These are phyloP conservation scores for Aureobasidium pullulans DNA, from an alignment of 2,329 filamentous ascomycete species.

Conservation along the genomic window DNA sequence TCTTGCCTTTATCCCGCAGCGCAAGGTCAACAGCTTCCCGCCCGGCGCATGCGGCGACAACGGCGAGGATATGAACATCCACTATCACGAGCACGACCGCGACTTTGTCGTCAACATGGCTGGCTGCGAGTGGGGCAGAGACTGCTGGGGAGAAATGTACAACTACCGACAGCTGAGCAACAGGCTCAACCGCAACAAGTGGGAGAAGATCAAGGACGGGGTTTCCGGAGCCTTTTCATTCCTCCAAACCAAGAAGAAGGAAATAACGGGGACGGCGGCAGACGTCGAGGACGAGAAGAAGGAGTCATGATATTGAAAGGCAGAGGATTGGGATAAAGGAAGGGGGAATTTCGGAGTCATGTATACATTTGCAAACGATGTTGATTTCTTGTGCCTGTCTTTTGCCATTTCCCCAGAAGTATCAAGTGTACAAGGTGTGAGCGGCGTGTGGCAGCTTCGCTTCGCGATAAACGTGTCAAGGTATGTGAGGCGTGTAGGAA, in stretches of 20 bases:
- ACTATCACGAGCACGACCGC: slow-evolving; percentile 77
- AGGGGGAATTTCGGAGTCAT: slow-evolving; percentile 11
- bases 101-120: slow-evolving; percentile 99
- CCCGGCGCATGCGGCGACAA: slow-evolving; percentile 78
- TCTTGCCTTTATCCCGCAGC: slow-evolving; percentile 81
- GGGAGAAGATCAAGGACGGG: slow-evolving; percentile 58
- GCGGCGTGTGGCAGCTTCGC: not conserved
- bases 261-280: slow-evolving; percentile 4
- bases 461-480: not conserved
- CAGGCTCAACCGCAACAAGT: slow-evolving; percentile 73
- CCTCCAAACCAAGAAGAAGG: slow-evolving; percentile 19
- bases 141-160: slow-evolving; percentile 98
- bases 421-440: not conserved
- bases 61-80: slow-evolving; percentile 63
- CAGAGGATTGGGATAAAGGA: slow-evolving; percentile 2
- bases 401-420: not conserved
- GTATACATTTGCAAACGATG: slow-evolving; percentile 14
- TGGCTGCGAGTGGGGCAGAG: slow-evolving; percentile 90
- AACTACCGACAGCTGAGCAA: slow-evolving; percentile 88
- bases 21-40: slow-evolving; percentile 91
- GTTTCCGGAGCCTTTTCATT: slow-evolving; percentile 31
- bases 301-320: slow-evolving; percentile 7
- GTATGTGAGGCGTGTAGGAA: not conserved
- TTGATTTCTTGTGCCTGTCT: slow-evolving; percentile 12
- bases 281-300: slow-evolving; percentile 1